Conservation (phyloP, 768 basidiomycete genomes). For the Postia placenta region DNA sequence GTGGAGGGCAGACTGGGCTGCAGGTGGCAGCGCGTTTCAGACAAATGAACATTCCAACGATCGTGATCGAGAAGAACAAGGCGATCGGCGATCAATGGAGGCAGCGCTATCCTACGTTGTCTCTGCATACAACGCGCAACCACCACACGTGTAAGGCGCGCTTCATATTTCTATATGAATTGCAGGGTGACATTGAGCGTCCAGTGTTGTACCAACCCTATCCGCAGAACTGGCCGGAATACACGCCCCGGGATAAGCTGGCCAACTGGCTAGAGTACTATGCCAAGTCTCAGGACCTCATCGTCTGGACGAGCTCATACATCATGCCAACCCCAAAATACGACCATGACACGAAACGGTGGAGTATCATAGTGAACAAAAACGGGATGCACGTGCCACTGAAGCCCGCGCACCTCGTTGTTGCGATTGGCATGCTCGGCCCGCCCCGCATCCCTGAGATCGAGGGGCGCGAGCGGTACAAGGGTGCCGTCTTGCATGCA, state of each 20-base stretch:
- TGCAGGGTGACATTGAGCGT: neutral
- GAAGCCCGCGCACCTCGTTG: conserved; percentile 32
- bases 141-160: conserved; percentile 17
- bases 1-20: conserved; percentile 38
- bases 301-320: conserved; percentile 35
- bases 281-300: conserved; percentile 32
- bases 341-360: conserved; percentile 24
- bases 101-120: conserved; percentile 36
- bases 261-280: conserved; percentile 42
- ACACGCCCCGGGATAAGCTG: conserved; percentile 34
- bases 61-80: conserved; percentile 32
- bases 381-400: conserved; percentile 25
- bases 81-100: conserved; percentile 39
- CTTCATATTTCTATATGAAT: neutral
- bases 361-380: conserved; percentile 29
- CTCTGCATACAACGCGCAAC: conserved; percentile 30
- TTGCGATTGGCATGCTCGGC: conserved; percentile 34
- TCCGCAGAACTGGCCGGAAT: conserved; percentile 36
- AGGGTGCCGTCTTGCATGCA: conserved; percentile 28
- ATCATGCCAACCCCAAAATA: conserved; percentile 29
- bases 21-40: conserved; percentile 36
- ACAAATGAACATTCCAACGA: conserved; percentile 31
- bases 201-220: conserved; percentile 35
- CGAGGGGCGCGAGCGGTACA: conserved; percentile 21
- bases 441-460: conserved; percentile 27